Conservation (phyloP, 106 monocot species). For the Allium sativum region DNA sequence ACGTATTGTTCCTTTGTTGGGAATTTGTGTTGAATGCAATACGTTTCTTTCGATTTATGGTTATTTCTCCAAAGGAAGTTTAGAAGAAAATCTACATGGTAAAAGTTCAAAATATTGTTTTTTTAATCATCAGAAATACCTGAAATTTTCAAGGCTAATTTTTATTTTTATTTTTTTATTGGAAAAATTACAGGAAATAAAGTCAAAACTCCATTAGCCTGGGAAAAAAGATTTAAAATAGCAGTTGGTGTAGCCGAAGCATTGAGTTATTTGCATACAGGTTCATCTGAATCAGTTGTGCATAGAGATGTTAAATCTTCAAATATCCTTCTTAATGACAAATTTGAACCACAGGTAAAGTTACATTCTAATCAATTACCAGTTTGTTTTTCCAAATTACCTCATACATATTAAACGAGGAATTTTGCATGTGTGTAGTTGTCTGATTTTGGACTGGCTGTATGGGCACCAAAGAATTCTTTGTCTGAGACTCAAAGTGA, state of each 20-base stretch:
- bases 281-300: conserved; percentile 36
- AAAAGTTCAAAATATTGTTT: not conserved
- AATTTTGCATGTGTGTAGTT: not conserved
- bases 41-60: conserved; percentile 55
- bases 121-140: not conserved
- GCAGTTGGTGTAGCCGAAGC: conserved; percentile 66
- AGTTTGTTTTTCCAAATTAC: too few species aligned
- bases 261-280: conserved; percentile 52
- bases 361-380: too few species aligned
- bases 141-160: not conserved
- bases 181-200: conserved; percentile 29
- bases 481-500: conserved; percentile 12
- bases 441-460: conserved; percentile 22
- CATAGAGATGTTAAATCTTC: conserved; percentile 96
- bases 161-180: not conserved
- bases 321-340: conserved; percentile 74
- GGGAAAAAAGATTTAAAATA: conserved; percentile 68
- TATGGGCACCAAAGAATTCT: conserved; percentile 16
- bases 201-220: conserved; percentile 30
- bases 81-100: conserved; percentile 87
- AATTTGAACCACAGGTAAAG: conserved; percentile 56
- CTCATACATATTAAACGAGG: too few species aligned
- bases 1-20: conserved; percentile 50
- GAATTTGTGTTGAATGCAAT: conserved; percentile 45
- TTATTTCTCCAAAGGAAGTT: conserved; percentile 63